Evolutionary conservation across 2,329 filamentous ascomycete genomes (phyloP).

Genomic region (Epichloe typhina): DNA sequence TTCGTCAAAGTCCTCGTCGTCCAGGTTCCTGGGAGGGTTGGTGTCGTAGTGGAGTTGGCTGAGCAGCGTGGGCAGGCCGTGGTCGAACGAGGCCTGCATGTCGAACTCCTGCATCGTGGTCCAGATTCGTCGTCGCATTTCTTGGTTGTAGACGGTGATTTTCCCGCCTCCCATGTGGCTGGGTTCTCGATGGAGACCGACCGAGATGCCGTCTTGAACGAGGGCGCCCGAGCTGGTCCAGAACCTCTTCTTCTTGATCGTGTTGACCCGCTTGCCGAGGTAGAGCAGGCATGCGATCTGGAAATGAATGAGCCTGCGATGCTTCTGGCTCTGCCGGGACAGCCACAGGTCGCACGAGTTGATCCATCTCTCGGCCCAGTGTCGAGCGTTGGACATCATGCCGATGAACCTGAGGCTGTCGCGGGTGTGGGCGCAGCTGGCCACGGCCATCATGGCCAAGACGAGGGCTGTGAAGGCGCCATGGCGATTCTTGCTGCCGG

Average conservation of each 20-base stretch:
- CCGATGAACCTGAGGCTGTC: slow-evolving; percentile 40
- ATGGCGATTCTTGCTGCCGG: slow-evolving; percentile 27
- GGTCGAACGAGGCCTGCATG: slow-evolving; percentile 47
- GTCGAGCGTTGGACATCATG: slow-evolving; percentile 43
- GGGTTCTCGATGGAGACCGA: slow-evolving; percentile 47
- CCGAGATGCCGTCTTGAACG: slow-evolving; percentile 43
- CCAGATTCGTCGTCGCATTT: slow-evolving; percentile 50
- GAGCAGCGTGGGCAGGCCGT: slow-evolving; percentile 44
- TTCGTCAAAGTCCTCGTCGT: slow-evolving; percentile 45
- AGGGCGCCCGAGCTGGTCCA: slow-evolving; percentile 45
- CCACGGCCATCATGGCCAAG: slow-evolving; percentile 47
- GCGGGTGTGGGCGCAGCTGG: slow-evolving; percentile 42
- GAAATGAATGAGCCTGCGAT: slow-evolving; percentile 46
- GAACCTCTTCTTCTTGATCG: slow-evolving; percentile 51
- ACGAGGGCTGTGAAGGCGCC: slow-evolving; percentile 44
- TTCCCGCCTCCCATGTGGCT: slow-evolving; percentile 39
- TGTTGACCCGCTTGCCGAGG: slow-evolving; percentile 47
- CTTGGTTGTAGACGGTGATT: slow-evolving; percentile 46
- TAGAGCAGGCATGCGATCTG: slow-evolving; percentile 48
- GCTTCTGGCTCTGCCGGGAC: slow-evolving; percentile 44
- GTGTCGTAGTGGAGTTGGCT: slow-evolving; percentile 43
- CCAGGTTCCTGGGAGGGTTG: slow-evolving; percentile 41
- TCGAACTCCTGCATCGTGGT: slow-evolving; percentile 49
- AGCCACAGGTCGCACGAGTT: slow-evolving; percentile 42
- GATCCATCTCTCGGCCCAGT: slow-evolving; percentile 43